Base-by-base conservation (phyloP, 2,329 filamentous ascomycete species). In the Plectosphaerella plurivora region DNA sequence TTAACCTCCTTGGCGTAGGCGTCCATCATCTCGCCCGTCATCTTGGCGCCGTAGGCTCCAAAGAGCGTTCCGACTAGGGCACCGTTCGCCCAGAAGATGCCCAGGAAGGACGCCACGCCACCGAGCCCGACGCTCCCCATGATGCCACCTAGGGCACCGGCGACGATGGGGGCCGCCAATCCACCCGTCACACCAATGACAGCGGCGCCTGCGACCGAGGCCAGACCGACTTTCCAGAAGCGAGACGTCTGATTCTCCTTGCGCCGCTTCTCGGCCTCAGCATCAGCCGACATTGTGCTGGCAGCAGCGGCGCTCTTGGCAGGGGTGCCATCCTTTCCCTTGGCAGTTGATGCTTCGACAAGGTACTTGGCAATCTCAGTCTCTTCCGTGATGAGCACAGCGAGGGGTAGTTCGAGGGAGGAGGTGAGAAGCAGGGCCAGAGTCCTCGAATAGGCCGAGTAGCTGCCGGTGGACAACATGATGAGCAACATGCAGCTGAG, bases 111-210 rank as follows among this genome's bases (percentile, higher is more conserved):
- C 4, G 90, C 91, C 3, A 94, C 88, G 1, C 90, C 89, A 20
- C 91, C 92, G 1, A 96, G 74, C 0, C 92, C 92, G 2, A 96
- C 79, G 1, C 89, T 89, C 14, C 91, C 89, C 82, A 96, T 89
- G 2, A 96, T 77, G 1, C 87, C 86, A 3, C 91, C 91, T 14
- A 97, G 78, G 0, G 91, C 91, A 4, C 91, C 91, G 4, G 92
- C 92, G 14, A 96, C 87, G 0, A 96, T 75, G 0, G 92, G 92
- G 1, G 92, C 91, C 1, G 92, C 92, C n/a, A 96, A 76, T 2
- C 92, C 92, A 16, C 92, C 92, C 0, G 91, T 96, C 4, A 97
- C 82, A 6, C 92, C 92, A n/a, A 97, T 92, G 2, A 96, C 74
- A 0, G 89, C 89, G 2, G 93, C 93, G 11, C 93, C 93, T 0